A percentile compares a stretch with the other conserved stretches of the same genome.
Evolutionary conservation across 163 green algal genomes (phyloP).

Genomic region (Trebouxia gelatinosa): DNA sequence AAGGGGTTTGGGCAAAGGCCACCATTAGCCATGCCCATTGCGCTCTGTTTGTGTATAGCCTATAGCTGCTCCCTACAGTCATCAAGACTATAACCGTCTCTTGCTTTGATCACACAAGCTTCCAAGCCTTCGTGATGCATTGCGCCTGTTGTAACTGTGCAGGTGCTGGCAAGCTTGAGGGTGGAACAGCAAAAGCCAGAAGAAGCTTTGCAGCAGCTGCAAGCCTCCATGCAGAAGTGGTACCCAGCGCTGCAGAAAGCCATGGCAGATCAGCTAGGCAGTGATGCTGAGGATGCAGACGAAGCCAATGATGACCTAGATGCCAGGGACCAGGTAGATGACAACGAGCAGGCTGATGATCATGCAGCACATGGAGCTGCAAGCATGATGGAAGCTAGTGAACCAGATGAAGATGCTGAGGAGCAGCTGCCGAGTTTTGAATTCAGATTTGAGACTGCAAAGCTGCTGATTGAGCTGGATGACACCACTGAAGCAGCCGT

Average conservation of each 20-base stretch:
- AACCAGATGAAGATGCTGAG: constrained; percentile 43
- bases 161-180: constrained; percentile 64
- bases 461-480: constrained; percentile 89
- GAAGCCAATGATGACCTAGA: constrained; percentile 41
- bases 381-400: too few species aligned
- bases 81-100: too few species aligned
- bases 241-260: constrained; percentile 39
- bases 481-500: constrained; percentile 60
- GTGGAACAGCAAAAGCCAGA: constrained; percentile 64
- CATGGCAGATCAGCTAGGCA: background rate
- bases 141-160: too few species aligned
- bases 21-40: too few species aligned
- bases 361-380: too few species aligned
- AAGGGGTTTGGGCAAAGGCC: too few species aligned
- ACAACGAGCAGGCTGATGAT: too few species aligned
- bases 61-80: too few species aligned
- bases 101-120: too few species aligned
- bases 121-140: too few species aligned
- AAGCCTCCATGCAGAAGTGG: constrained; percentile 72
- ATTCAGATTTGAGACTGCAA: constrained; percentile 83
- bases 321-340: too few species aligned
- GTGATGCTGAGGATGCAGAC: constrained; percentile 16
- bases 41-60: too few species aligned
- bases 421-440: constrained; percentile 71
- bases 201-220: constrained; percentile 66